phyloP scores from a whole-genome alignment of 1,284 basidiomycete species.

The Ceratobasidium sp. region DNA sequence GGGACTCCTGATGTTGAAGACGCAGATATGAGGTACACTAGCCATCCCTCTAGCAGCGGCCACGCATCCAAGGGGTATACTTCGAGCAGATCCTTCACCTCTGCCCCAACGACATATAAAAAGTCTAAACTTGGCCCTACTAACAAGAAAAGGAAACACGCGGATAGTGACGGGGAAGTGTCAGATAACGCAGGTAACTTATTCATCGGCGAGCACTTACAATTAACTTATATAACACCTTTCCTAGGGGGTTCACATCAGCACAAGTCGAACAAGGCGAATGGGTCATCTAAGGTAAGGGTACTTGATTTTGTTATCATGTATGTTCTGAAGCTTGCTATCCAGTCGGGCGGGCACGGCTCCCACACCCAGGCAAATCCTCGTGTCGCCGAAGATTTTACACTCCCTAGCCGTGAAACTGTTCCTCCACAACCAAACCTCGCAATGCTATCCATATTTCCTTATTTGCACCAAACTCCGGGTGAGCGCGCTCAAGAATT shows the following conservation, averaged over 20 bases:
- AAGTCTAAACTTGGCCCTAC: constrained; percentile 20
- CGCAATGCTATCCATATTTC: constrained; percentile 33
- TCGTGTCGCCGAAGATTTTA: constrained; percentile 34
- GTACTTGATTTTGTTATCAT: not conserved
- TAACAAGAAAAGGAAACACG: constrained; percentile 31
- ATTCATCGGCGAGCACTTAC: not conserved
- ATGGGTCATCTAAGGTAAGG: constrained; percentile 33
- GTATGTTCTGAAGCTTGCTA: not conserved
- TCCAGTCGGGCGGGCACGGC: not conserved
- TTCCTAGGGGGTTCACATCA: constrained; percentile 20
- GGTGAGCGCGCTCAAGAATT: constrained; percentile 8
- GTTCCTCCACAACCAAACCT: constrained; percentile 21
- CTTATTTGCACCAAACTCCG: constrained; percentile 32
- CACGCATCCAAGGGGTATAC: constrained; percentile 19
- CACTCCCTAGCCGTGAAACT: constrained; percentile 21
- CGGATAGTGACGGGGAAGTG: constrained; percentile 31
- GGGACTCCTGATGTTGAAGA: constrained; percentile 37
- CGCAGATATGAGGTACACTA: constrained; percentile 23
- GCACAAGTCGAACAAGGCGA: constrained; percentile 31
- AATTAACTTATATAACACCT: not conserved
- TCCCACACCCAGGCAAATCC: constrained; percentile 32
- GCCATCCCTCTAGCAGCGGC: constrained; percentile 17
- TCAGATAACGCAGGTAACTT: constrained; percentile 32
- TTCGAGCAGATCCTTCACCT: not conserved
- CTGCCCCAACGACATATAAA: constrained; percentile 13